Evolutionary conservation across 345 rosid genomes (phyloP).

Genomic region (Salix caprea): DNA sequence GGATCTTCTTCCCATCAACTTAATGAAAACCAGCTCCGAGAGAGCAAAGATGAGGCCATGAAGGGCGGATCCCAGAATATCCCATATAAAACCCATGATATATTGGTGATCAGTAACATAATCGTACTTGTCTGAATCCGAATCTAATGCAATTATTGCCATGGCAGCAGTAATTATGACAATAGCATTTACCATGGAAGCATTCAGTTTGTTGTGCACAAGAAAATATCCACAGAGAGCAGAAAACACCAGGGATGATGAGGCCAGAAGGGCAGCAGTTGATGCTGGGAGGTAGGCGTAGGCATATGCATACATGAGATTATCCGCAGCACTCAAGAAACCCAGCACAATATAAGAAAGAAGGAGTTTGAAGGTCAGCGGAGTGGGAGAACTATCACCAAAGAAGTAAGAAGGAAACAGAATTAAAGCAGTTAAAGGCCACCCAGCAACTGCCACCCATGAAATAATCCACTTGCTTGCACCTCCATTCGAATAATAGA

Average conservation of each 20-base stretch:
- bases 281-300: constrained; percentile 89
- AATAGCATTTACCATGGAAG: constrained; percentile 56
- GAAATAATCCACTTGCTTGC: constrained; percentile 92
- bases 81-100: constrained; percentile 72
- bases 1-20: constrained; percentile 63
- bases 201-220: constrained; percentile 64
- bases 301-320: constrained; percentile 84
- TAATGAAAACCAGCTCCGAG: constrained; percentile 68
- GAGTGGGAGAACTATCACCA: constrained; percentile 50
- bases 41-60: constrained; percentile 86
- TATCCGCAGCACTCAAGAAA: constrained; percentile 68
- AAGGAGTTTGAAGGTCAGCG: constrained; percentile 43
- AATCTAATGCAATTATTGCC: constrained; percentile 69
- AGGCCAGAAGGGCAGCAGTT: constrained; percentile 74
- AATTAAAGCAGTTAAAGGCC: constrained; percentile 68
- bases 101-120: constrained; percentile 48
- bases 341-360: constrained; percentile 59
- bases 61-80: constrained; percentile 73
- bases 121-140: constrained; percentile 61
- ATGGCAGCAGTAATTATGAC: constrained; percentile 67
- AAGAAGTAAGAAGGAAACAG: constrained; percentile 51
- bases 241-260: constrained; percentile 71
- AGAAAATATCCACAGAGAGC: constrained; percentile 60
- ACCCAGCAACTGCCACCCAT: constrained; percentile 82
- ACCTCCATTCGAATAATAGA: constrained; percentile 72